Conservation (phyloP, 106 monocot species). For the Allium sativum region DNA sequence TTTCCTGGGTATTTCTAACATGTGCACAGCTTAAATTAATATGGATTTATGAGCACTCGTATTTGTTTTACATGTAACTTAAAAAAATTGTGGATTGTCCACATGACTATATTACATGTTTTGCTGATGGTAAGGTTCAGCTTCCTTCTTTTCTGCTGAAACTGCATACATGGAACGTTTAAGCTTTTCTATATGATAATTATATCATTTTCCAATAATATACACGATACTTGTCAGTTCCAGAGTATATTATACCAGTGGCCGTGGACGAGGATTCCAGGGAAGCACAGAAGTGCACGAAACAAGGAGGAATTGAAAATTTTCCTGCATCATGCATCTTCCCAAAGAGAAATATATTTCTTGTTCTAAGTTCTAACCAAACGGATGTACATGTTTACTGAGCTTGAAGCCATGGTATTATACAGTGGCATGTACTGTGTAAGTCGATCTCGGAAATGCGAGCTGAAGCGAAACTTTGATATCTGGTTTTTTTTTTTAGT, state of each 20-base stretch:
- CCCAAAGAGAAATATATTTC: background rate
- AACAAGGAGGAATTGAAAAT: background rate
- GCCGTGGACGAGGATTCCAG: constrained; percentile 34
- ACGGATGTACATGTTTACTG: constrained; percentile 24
- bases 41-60: no score
- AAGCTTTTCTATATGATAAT: no score
- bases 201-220: background rate
- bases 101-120: no score
- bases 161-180: no score
- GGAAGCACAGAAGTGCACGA: constrained; percentile 8
- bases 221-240: background rate
- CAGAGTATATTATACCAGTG: constrained; percentile 1
- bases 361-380: constrained; percentile 20
- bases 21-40: no score
- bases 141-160: constrained; percentile 5
- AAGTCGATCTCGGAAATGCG: no score
- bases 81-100: no score
- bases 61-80: no score
- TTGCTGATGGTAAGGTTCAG: constrained; percentile 10
- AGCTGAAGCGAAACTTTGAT: no score
- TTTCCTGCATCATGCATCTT: background rate
- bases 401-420: constrained; percentile 38
- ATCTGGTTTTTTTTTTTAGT: no score
- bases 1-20: no score
- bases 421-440: background rate